phyloP scores from a whole-genome alignment of 352 stramenopile species.

The Albugo candida region DNA sequence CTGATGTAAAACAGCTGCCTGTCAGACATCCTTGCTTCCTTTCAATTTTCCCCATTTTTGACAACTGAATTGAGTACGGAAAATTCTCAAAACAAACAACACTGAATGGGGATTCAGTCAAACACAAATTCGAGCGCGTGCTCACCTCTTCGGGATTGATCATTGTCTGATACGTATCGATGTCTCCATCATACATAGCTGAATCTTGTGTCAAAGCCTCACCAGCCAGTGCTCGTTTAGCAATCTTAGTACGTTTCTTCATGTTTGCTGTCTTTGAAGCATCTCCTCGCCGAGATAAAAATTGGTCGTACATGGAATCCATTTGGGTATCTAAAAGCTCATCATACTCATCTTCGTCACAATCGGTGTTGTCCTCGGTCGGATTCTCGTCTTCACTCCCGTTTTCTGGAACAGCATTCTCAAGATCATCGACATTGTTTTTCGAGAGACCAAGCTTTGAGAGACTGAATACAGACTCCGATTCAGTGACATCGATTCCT shows the following conservation, averaged over 20 bases:
- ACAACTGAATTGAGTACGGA: constrained; percentile 84
- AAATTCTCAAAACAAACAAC: constrained; percentile 80
- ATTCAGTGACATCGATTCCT: constrained; percentile 63
- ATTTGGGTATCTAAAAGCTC: constrained; percentile 63
- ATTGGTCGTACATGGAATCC: constrained; percentile 75
- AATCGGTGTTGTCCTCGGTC: constrained; percentile 16
- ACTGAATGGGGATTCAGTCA: constrained; percentile 46
- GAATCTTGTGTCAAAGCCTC: constrained; percentile 60
- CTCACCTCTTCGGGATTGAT: constrained; percentile 74
- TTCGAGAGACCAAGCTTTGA: constrained; percentile 60
- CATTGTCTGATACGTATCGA: constrained; percentile 66
- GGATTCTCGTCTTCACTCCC: constrained; percentile 22
- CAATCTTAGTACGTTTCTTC: constrained; percentile 70
- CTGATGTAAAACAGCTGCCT: not conserved
- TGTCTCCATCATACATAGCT: constrained; percentile 68
- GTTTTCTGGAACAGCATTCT: constrained; percentile 35
- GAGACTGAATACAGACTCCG: constrained; percentile 61
- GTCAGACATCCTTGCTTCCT: constrained; percentile 72
- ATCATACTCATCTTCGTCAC: constrained; percentile 52
- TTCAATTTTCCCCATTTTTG: constrained; percentile 74
- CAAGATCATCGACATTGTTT: constrained; percentile 51
- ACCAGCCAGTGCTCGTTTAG: constrained; percentile 60
- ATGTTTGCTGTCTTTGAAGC: constrained; percentile 67
- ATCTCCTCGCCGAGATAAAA: constrained; percentile 51
- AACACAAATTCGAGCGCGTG: constrained; percentile 13